Percentiles rank a stretch among this genome's conserved stretches.
These are phyloP conservation scores for Phyllosticta capitalensis DNA, from an alignment of 2,329 filamentous ascomycete genomes.

Conservation along the genomic window DNA sequence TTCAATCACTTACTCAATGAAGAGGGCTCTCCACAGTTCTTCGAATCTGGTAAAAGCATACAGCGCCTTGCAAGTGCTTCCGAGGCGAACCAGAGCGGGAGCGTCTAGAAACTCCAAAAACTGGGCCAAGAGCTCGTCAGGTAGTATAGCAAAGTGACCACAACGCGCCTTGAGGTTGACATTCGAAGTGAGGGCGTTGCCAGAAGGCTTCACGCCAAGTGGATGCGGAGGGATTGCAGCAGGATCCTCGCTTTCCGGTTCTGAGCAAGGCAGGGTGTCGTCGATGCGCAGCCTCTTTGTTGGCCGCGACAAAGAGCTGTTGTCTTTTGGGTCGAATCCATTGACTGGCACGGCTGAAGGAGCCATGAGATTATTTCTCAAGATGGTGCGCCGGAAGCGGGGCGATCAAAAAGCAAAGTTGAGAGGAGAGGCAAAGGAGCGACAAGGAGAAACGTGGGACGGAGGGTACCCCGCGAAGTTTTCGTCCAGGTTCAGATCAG, in stretches of 20 bases:
- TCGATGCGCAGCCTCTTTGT: constrained; percentile 9
- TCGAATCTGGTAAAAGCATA: constrained; percentile 78
- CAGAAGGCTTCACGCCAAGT: constrained; percentile 73
- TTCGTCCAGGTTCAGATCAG: neutral
- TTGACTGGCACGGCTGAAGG: constrained; percentile 12
- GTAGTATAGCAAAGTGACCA: constrained; percentile 57
- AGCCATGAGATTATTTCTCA: constrained; percentile 4
- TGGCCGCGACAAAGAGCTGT: constrained; percentile 7
- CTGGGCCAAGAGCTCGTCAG: constrained; percentile 71
- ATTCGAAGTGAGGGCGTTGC: constrained; percentile 64
- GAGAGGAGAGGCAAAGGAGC: neutral
- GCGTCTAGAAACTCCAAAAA: constrained; percentile 68
- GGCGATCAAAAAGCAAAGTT: neutral
- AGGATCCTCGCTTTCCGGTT: constrained; percentile 27
- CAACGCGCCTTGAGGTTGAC: constrained; percentile 57
- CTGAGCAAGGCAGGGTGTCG: neutral
- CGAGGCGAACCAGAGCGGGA: constrained; percentile 52
- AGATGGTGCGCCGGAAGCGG: neutral
- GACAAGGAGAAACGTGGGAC: neutral
- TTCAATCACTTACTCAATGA: constrained; percentile 56
- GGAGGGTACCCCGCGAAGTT: neutral
- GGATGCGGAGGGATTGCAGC: constrained; percentile 67
- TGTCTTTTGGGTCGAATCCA: neutral
- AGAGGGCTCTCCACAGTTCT: constrained; percentile 81
- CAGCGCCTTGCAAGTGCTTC: constrained; percentile 72